Evolutionary conservation across 108 stramenopile genomes (phyloP).

Genomic region (Ochromonas danica): DNA sequence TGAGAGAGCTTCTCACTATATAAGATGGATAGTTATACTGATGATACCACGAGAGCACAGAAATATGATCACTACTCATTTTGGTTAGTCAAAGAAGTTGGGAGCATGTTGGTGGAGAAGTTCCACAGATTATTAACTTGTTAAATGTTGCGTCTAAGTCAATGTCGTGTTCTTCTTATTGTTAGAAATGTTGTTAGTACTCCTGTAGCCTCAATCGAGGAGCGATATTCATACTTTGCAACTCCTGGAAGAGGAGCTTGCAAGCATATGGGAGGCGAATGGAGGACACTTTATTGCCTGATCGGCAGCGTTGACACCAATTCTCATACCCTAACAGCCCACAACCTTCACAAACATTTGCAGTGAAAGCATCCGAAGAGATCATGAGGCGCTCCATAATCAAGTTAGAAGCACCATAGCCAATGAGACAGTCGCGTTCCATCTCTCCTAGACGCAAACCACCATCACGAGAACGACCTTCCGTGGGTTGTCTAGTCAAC

Average conservation of each 20-base stretch:
- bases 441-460: slow-evolving; percentile 95
- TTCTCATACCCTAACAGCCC: slow-evolving; percentile 74
- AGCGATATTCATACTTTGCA: slow-evolving; percentile 75
- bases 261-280: slow-evolving; percentile 96
- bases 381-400: slow-evolving; percentile 99
- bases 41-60: too few relatives aligned
- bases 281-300: slow-evolving; percentile 81
- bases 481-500: slow-evolving; percentile 98
- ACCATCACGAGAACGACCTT: slow-evolving; percentile 96
- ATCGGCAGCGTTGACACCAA: slow-evolving; percentile 95
- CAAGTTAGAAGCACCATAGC: slow-evolving; percentile 97
- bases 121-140: too few relatives aligned
- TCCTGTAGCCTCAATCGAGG: slow-evolving; percentile 54
- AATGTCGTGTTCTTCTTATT: too few relatives aligned
- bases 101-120: too few relatives aligned
- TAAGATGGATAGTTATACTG: too few relatives aligned
- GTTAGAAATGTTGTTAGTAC: too few relatives aligned
- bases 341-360: slow-evolving; percentile 87
- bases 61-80: too few relatives aligned
- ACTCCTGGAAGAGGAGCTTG: slow-evolving; percentile 96
- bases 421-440: slow-evolving; percentile 96
- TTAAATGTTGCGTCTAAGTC: too few relatives aligned
- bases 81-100: too few relatives aligned
- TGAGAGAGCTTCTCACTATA: slow-evolving; percentile 41
- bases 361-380: slow-evolving; percentile 94